Percentiles rank a stretch among this genome's conserved stretches.
Evolutionary conservation across 208 protist species (phyloP).

Genomic region (Crithidia sp.): DNA sequence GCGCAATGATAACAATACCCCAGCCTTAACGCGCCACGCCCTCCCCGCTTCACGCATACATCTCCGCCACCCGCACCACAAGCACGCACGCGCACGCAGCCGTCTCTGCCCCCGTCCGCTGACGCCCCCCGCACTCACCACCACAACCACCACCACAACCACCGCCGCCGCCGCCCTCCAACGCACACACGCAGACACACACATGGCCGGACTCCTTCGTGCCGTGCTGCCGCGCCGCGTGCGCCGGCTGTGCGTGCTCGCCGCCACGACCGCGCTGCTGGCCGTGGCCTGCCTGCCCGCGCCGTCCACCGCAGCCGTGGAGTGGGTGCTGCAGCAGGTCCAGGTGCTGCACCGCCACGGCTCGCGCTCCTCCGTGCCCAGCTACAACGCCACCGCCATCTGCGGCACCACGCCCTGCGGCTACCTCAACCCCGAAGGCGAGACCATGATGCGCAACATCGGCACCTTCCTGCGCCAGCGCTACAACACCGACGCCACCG

Average conservation of each 20-base stretch:
- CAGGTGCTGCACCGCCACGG: conserved; percentile 61
- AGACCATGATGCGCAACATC: conserved; percentile 40
- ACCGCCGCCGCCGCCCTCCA: too few relatives aligned
- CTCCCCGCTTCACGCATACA: too few relatives aligned
- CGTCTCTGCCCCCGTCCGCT: too few relatives aligned
- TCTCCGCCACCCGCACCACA: too few relatives aligned
- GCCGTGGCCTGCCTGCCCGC: conserved; percentile 10
- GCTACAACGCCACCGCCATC: conserved; percentile 33
- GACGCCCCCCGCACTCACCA: too few relatives aligned
- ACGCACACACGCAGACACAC: too few relatives aligned
- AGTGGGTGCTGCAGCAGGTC: conserved; percentile 26
- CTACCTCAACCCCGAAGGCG: conserved; percentile 41
- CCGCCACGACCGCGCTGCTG: conserved; percentile 9
- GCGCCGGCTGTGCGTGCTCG: conserved; percentile 13
- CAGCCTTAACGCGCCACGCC: too few relatives aligned
- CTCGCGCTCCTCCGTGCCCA: conserved; percentile 24
- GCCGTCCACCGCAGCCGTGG: conserved; percentile 8
- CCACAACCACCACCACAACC: too few relatives aligned
- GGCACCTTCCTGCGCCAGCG: conserved; percentile 45
- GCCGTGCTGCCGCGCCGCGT: conserved; percentile 6
- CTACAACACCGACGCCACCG: conserved; percentile 34
- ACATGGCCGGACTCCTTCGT: too few relatives aligned
- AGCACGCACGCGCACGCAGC: too few relatives aligned
- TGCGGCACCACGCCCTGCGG: conserved; percentile 48
- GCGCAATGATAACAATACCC: too few relatives aligned